Evolutionary conservation across 2,329 filamentous ascomycete species (phyloP).

Genomic region (Colletotrichum aenigma): DNA sequence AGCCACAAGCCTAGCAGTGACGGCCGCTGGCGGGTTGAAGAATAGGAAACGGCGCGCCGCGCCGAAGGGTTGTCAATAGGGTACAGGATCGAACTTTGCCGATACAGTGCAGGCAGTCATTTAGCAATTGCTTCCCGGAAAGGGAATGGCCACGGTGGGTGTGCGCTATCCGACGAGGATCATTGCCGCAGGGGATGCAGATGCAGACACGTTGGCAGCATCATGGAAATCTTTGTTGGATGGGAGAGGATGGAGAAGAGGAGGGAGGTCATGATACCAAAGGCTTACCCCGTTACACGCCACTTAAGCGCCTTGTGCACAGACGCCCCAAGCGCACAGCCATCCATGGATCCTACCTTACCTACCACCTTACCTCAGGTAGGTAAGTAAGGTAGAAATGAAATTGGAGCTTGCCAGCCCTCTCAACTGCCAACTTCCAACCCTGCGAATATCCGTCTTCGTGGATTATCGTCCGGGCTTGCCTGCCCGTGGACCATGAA

Average conservation of each 20-base stretch:
- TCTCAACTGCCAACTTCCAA: not conserved
- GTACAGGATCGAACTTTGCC: not conserved
- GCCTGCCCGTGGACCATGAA: no score
- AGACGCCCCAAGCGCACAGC: constrained; percentile 2
- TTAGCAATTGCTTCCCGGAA: not conserved
- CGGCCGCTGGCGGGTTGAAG: not conserved
- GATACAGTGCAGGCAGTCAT: not conserved
- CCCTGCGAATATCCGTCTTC: not conserved
- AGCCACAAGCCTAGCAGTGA: not conserved
- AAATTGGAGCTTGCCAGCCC: not conserved
- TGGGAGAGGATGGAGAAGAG: not conserved
- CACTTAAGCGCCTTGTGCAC: not conserved
- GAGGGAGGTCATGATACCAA: not conserved
- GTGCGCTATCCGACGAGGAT: not conserved
- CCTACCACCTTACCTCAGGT: not conserved
- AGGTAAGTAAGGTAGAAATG: not conserved
- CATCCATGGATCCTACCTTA: not conserved
- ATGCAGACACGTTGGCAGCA: not conserved
- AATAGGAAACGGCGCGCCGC: not conserved
- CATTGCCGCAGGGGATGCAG: not conserved
- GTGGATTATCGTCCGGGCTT: not conserved
- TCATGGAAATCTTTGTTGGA: not conserved
- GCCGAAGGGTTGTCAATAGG: not conserved
- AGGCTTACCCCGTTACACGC: not conserved
- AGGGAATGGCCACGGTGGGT: not conserved